phyloP scores from a whole-genome alignment of 441 rosid genomes.

The Capsella rubella region DNA sequence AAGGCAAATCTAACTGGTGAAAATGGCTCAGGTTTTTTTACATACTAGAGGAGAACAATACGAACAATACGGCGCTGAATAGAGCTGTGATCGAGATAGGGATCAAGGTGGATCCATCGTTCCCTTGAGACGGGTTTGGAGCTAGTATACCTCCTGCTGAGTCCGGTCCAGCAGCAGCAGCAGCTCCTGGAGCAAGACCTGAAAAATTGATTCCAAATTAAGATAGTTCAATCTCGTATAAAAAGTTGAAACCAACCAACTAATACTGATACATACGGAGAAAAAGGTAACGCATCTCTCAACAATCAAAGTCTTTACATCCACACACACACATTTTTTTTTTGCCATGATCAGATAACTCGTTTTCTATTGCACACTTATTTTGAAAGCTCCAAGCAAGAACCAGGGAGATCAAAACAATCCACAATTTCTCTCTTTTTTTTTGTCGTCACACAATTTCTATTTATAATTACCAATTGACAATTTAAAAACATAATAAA shows the following conservation, averaged over 20 bases:
- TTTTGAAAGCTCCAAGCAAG: neutral
- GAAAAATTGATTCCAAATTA: neutral
- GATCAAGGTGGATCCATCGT: conserved; percentile 35
- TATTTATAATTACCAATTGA: neutral
- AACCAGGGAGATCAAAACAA: neutral
- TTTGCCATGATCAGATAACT: too few relatives aligned
- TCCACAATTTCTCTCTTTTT: neutral
- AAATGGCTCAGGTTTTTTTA: conserved; percentile 13
- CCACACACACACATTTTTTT: neutral
- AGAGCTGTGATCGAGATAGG: conserved; percentile 33
- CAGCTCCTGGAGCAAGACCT: conserved; percentile 44
- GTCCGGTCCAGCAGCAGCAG: conserved; percentile 35
- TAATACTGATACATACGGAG: neutral
- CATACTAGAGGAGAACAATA: conserved; percentile 22
- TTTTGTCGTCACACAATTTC: neutral
- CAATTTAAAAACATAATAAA: neutral
- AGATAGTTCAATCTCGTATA: neutral
- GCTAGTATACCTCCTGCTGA: conserved; percentile 14
- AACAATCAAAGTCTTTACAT: neutral
- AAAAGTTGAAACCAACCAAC: neutral
- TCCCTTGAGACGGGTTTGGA: conserved; percentile 42
- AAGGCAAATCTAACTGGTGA: conserved; percentile 28
- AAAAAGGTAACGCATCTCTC: too few relatives aligned
- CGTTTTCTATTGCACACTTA: too few relatives aligned
- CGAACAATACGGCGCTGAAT: conserved; percentile 15